Conservation (phyloP, 2,329 filamentous ascomycete species). For the Cephalotrichum gorgonifer region DNA sequence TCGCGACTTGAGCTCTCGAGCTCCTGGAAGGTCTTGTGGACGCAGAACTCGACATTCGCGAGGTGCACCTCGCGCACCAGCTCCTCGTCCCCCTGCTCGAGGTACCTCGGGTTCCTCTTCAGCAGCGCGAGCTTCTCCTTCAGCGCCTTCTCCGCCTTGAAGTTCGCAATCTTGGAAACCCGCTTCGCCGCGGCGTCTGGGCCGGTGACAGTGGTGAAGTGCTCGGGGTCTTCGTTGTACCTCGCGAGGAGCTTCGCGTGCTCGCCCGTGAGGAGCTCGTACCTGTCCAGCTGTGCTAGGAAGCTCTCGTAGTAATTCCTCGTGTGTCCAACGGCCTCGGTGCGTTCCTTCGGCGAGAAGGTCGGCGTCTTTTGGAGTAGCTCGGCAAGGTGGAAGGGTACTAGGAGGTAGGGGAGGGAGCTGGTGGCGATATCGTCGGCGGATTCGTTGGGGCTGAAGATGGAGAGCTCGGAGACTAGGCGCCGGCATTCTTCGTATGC, state of each 20-base stretch:
- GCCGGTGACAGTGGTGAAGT: slow-evolving; percentile 59
- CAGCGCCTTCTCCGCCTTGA: slow-evolving; percentile 75
- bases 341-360: slow-evolving; percentile 43
- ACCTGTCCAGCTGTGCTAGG: slow-evolving; percentile 65
- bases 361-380: slow-evolving; percentile 59
- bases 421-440: slow-evolving; percentile 77
- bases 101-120: slow-evolving; percentile 24
- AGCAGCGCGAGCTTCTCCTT: slow-evolving; percentile 65
- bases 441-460: slow-evolving; percentile 87
- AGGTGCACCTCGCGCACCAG: slow-evolving; percentile 70
- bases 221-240: slow-evolving; percentile 61
- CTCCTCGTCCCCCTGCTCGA: slow-evolving; percentile 60
- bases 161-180: slow-evolving; percentile 77
- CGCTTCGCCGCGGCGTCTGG: slow-evolving; percentile 55
- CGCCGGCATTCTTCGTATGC: slow-evolving; percentile 65
- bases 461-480: slow-evolving; percentile 57
- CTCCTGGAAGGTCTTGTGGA: slow-evolving; percentile 73
- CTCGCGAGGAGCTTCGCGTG: slow-evolving; percentile 61
- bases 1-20: slow-evolving; percentile 85
- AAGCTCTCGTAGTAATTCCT: slow-evolving; percentile 68
- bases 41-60: slow-evolving; percentile 60
- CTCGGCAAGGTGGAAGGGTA: slow-evolving; percentile 71
- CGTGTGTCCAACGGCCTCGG: slow-evolving; percentile 49
- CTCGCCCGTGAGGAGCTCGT: slow-evolving; percentile 55
- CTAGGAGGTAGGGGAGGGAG: slow-evolving; percentile 77